Evolutionary conservation across 2,329 filamentous ascomycete genomes (phyloP), one percentile per base, ranked within the genome.

Genomic region (Colletotrichum tamarilloi): DNA sequence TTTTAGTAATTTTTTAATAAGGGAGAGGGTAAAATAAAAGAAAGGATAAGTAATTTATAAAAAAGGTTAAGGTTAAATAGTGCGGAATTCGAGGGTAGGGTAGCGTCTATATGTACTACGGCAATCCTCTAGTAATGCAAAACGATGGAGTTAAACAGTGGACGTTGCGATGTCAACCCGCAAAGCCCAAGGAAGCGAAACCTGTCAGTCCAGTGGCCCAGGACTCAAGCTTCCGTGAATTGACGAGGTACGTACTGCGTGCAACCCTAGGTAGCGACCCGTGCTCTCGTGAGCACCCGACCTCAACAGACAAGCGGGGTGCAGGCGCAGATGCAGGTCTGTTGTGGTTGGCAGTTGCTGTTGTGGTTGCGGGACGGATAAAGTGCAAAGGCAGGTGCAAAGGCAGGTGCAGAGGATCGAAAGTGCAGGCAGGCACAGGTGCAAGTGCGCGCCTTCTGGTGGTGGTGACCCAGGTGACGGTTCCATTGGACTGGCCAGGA

Each of bases 381-480:
- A 42, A 19, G 38, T 19, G 38, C 38, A 42, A 19, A 42, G 38
- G 38, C 14, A 38, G 35, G 30, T 30, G 30, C 30, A 30, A 30
- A 30, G 30, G 30, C 26, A 62, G 32, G 38, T 49, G 59, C 16
- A 28, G 14, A 60, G 5, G 26, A 16, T 14, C 26, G 22, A 52
- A 64, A 65, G 26, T 19, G 28, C 22, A 55, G 14, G 42, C 14
- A 49, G 24, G 12, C 26, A 12, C 22, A 63, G 42, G 42, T 53
- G 60, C 60, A 24, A 53, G 52, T 26, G 46, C 46, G 52, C 26
- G 42, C 42, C 42, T 9, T 28, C 60, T 62, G 26, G 42, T 52
- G 26, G 60, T 52, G 60, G 46, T 63, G 60, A 30, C 60, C 60
- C 26, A 63, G 42, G n/a, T n/a, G 42, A 12, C 14, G 60, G 38